Conservation (phyloP, 2,329 filamentous ascomycete genomes). For the Capronia americana region DNA sequence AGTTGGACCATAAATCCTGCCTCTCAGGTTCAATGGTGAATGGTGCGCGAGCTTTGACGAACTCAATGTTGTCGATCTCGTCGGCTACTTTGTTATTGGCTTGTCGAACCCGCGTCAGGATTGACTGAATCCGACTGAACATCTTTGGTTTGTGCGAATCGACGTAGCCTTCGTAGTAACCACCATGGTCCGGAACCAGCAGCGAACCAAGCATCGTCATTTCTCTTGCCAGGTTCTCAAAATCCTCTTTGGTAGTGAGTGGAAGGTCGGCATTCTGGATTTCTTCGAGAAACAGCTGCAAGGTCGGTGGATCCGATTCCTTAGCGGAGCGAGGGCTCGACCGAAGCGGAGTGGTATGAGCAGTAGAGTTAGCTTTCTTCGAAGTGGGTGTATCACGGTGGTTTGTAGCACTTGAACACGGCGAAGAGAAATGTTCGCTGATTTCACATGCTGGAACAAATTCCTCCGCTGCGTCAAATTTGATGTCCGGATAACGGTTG, state of each 20-base stretch:
- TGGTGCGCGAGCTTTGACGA: constrained; percentile 32
- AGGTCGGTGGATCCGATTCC: constrained; percentile 3
- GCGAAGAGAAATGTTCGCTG: constrained; percentile 29
- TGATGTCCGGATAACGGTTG: constrained; percentile 37
- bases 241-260: constrained; percentile 17
- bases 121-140: background rate
- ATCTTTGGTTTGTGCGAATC: constrained; percentile 19
- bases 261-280: constrained; percentile 29
- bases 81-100: constrained; percentile 20
- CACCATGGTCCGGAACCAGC: constrained; percentile 3
- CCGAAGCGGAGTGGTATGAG: constrained; percentile 32
- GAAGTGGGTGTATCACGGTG: constrained; percentile 24
- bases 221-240: constrained; percentile 22
- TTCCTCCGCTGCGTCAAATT: constrained; percentile 27
- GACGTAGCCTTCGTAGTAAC: background rate
- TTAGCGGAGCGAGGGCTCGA: constrained; percentile 2
- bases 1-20: constrained; percentile 35
- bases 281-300: constrained; percentile 18
- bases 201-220: constrained; percentile 23
- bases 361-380: constrained; percentile 25
- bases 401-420: constrained; percentile 29
- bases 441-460: background rate
- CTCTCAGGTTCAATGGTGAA: constrained; percentile 33
- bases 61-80: constrained; percentile 31
- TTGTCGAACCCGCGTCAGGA: constrained; percentile 21